Conservation (phyloP, 2,329 filamentous ascomycete species). For the Colletotrichum graminicola region DNA sequence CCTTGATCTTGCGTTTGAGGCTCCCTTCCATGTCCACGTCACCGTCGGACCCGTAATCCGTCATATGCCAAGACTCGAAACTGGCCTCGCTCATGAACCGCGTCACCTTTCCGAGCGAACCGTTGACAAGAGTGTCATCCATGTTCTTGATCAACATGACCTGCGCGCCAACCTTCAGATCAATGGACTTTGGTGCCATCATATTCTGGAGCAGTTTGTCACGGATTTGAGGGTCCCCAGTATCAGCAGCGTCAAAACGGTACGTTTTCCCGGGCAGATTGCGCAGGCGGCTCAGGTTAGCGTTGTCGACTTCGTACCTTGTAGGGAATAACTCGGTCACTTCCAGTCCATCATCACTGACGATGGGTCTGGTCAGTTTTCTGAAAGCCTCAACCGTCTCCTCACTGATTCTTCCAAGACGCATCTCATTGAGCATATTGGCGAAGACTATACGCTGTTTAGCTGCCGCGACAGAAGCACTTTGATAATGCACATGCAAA, state of each 20-base stretch:
- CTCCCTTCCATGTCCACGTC: slow-evolving; percentile 58
- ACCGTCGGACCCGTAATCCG: slow-evolving; percentile 58
- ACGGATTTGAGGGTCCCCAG: slow-evolving; percentile 77
- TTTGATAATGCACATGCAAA: slow-evolving; percentile 18
- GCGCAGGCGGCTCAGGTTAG: slow-evolving; percentile 81
- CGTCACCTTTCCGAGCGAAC: slow-evolving; percentile 87
- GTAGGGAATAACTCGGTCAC: slow-evolving; percentile 96
- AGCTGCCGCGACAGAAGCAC: slow-evolving; percentile 17
- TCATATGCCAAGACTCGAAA: slow-evolving; percentile 51
- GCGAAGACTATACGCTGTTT: slow-evolving; percentile 74
- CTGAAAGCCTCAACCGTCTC: slow-evolving; percentile 83
- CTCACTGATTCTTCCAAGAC: slow-evolving; percentile 84
- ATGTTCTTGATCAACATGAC: slow-evolving; percentile 99
- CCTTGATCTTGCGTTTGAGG: slow-evolving; percentile 69
- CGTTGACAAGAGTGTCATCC: slow-evolving; percentile 93
- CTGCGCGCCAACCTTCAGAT: slow-evolving; percentile 91
- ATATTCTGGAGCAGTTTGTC: slow-evolving; percentile 88
- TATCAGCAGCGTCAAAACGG: slow-evolving; percentile 80
- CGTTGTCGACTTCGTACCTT: slow-evolving; percentile 86
- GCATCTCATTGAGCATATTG: slow-evolving; percentile 97
- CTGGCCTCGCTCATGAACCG: slow-evolving; percentile 74
- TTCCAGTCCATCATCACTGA: slow-evolving; percentile 79
- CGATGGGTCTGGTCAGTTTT: slow-evolving; percentile 76
- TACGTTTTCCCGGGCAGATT: slow-evolving; percentile 76
- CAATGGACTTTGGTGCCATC: slow-evolving; percentile 88